Evolutionary conservation across 176 grass and related monocot species (phyloP), one percentile per base, ranked within the genome.

Genomic region (Oryza officinalis): DNA sequence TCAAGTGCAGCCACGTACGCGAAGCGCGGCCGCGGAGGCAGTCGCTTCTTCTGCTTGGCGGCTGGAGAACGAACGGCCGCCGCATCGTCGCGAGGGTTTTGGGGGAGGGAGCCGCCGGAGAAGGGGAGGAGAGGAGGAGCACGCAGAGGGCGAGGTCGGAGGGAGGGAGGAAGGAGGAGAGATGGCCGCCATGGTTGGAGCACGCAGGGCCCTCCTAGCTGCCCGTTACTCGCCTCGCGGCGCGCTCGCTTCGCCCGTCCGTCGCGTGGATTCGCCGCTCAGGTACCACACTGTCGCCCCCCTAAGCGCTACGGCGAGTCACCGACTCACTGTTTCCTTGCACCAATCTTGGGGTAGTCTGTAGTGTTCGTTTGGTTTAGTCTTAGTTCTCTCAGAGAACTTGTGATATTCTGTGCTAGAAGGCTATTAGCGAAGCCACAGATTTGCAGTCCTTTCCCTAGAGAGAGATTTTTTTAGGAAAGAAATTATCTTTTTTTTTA

Each of bases 121-220:
- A 81, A 7, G 79, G 84, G 75, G 78, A 91, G 84, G 76, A 69
- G 57, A 88, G 75, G 75, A 93, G 84, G 76, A 72, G 59, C 67
- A 38, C 65, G 72, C 65, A n/a, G n/a, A n/a, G n/a, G n/a, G n/a
- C 30, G 38, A 15, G 40, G 7, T 4, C 28, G 35, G 63, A 63
- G 63, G 32, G 47, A 27, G 50, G 27, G 46, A 27, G 50, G 27
- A 18, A 46, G 3, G 37, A 54, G 30, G 52, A 61, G 74, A 69
- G 84, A 90, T 90, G 84, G 68, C 84, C 15, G 74, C 80, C 74
- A 87, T 90, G 88, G 68, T 90, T 31, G 88, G 79, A 75, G 88
- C 84, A 47, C 88, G 88, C 69, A 90, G 88, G 75, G 84, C 67
- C 40, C 74, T 90, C 27, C 33, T 90, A 4, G 68, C 84, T 68